Conservation (phyloP, 192 early-diverging fungal species). For the Lobosporangium transversale region DNA sequence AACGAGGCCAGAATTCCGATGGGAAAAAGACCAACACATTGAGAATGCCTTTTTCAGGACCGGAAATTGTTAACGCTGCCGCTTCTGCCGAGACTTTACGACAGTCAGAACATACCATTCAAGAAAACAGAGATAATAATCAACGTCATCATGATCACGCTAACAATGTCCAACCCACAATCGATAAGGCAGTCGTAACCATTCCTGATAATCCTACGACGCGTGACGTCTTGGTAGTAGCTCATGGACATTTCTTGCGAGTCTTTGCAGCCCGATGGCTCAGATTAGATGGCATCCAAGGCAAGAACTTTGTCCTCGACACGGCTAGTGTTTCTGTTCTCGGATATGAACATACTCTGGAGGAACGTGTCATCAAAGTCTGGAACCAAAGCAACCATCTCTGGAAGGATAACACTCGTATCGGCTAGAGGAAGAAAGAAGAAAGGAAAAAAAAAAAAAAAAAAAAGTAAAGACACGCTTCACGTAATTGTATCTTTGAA, state of each 20-base stretch:
- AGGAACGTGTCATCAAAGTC: slow-evolving; percentile 50
- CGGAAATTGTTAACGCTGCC: slow-evolving; percentile 5
- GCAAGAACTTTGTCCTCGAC: slow-evolving; percentile 53
- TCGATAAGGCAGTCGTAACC: slow-evolving; percentile 7
- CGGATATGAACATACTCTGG: slow-evolving; percentile 54
- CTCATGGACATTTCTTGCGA: slow-evolving; percentile 54
- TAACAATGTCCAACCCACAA: neutral
- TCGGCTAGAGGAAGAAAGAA: slow-evolving; percentile 5
- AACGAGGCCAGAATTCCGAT: slow-evolving; percentile 32
- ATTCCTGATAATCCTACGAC: slow-evolving; percentile 10
- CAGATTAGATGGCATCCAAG: slow-evolving; percentile 29
- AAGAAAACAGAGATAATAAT: no score
- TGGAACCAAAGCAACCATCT: slow-evolving; percentile 51
- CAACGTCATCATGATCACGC: neutral
- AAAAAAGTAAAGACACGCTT: no score
- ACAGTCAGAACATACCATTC: neutral
- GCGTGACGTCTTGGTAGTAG: slow-evolving; percentile 54
- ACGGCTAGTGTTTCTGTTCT: slow-evolving; percentile 53
- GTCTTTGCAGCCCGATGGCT: slow-evolving; percentile 55
- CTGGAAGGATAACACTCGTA: slow-evolving; percentile 38
- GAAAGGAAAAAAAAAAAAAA: no score
- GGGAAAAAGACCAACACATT: slow-evolving; percentile 7
- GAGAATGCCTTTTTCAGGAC: slow-evolving; percentile 35
- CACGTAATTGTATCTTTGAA: no score
- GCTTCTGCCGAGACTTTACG: neutral